Conservation (phyloP, 768 basidiomycete species). For the Macrolepiota albuminosa region DNA sequence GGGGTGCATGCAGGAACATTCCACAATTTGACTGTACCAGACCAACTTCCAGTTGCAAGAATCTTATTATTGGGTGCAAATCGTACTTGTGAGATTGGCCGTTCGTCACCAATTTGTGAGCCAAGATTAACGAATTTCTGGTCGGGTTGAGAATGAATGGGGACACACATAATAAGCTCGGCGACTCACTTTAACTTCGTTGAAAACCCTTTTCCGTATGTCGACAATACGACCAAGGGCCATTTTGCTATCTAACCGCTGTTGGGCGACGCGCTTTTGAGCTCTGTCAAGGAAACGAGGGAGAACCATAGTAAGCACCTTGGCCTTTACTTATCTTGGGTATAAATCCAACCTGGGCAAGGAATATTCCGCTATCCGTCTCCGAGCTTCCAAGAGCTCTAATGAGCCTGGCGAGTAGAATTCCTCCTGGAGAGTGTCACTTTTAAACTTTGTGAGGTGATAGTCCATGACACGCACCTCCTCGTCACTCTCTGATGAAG, state of each 20-base stretch:
- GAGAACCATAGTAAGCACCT: constrained; percentile 72
- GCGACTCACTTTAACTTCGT: constrained; percentile 75
- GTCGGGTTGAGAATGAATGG: not conserved
- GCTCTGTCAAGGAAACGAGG: constrained; percentile 65
- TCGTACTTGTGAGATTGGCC: constrained; percentile 89
- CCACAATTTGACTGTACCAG: constrained; percentile 93
- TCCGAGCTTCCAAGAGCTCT: constrained; percentile 80
- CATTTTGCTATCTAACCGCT: constrained; percentile 84
- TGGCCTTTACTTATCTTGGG: constrained; percentile 46
- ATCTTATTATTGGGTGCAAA: constrained; percentile 90
- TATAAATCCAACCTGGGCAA: constrained; percentile 85
- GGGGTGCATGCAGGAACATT: constrained; percentile 88
- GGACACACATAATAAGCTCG: not conserved
- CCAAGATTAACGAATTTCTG: constrained; percentile 90
- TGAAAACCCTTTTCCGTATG: constrained; percentile 85
- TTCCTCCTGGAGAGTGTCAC: constrained; percentile 62
- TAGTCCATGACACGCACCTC: constrained; percentile 42
- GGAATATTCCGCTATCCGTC: constrained; percentile 89
- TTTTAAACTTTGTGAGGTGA: not conserved
- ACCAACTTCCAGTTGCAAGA: constrained; percentile 94
- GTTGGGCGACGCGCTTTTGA: constrained; percentile 89
- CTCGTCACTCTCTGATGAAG: constrained; percentile 68
- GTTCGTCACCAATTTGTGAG: constrained; percentile 96
- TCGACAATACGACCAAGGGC: constrained; percentile 89
- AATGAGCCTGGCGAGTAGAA: constrained; percentile 93